phyloP scores from a whole-genome alignment of 768 basidiomycete species.

The Hydnum rufescens region DNA sequence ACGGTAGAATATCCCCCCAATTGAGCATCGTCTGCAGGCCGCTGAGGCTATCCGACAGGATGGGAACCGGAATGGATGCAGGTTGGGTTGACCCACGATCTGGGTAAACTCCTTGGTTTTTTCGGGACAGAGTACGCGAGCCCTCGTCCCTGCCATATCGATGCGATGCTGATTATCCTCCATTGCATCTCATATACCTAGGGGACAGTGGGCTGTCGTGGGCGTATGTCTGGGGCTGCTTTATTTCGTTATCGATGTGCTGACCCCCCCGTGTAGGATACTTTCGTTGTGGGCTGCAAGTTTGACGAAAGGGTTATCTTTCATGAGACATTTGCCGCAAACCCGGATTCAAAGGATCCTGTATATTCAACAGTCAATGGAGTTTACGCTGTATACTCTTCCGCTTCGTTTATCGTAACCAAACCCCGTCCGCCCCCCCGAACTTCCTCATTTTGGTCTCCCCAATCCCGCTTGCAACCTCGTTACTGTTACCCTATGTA shows the following conservation, averaged over 20 bases:
- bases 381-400: conserved; percentile 27
- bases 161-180: background rate
- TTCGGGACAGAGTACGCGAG: conserved; percentile 50
- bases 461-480: no score
- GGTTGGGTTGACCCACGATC: conserved; percentile 72
- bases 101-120: conserved; percentile 71
- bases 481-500: no score
- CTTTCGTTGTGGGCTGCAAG: conserved; percentile 67
- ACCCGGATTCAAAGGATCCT: conserved; percentile 42
- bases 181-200: conserved; percentile 13
- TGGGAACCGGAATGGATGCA: conserved; percentile 86
- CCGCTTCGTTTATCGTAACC: no score
- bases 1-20: no score
- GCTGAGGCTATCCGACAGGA: conserved; percentile 78
- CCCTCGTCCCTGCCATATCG: background rate
- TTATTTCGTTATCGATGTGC: no score
- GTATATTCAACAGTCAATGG: conserved; percentile 55
- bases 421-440: no score
- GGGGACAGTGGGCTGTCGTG: conserved; percentile 87
- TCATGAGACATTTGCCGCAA: conserved; percentile 53
- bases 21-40: no score
- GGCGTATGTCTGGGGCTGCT: conserved; percentile 46
- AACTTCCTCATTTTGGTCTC: no score
- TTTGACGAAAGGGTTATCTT: conserved; percentile 60
- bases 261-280: no score